Base-by-base conservation (phyloP, 1,284 basidiomycete genomes). In the Sporisorium sorghi region DNA sequence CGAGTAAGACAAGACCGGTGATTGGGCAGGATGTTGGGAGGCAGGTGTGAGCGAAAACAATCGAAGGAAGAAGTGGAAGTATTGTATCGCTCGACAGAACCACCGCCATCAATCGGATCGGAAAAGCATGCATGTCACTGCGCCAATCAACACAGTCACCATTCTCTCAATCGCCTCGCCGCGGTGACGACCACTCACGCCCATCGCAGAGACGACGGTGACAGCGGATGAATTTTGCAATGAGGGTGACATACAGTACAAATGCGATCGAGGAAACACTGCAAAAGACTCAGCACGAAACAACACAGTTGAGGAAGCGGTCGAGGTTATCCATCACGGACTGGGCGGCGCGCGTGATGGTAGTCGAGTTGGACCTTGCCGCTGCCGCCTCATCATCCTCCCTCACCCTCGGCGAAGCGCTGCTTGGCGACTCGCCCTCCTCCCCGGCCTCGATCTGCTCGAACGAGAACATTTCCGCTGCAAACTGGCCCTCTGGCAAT, bases 1-100 rank as follows among this genome's bases (percentile, higher is more conserved):
- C 35, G 15, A 21, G 11, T 6, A 65, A 53, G 43, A 17, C 42
- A 14, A 53, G 73, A 26, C 70, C 74, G 12, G 62, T 69, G 17
- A 63, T 76, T 21, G 74, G 74, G 1, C 55, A 68, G 48, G 66
- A 76, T 42, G 49, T 28, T 5, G 48, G 70, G 19, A 49, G 73
- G 15, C 63, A 72, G 48, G 69, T 72, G 3, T 71, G 32, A 54
- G 37, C 3, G 12, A 23, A 10, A 2, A 0, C 8, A 17, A 12
- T 10, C 9, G 5, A 5, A 6, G 17, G 17, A 7, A 30, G 50
- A 23, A 14, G 1, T 28, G 24, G 21, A 44, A 32, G 52, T 9
- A n/a, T 44, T 26, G 17, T 37, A 14, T 35, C 17, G 35, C 35
- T 37, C 3, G 17, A 14, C 4, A 44, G 14, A 44, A 32, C 46